Evolutionary conservation across 2,329 filamentous ascomycete genomes (phyloP), one percentile per base, ranked within the genome.

Genomic region (Colletotrichum brevisporum): DNA sequence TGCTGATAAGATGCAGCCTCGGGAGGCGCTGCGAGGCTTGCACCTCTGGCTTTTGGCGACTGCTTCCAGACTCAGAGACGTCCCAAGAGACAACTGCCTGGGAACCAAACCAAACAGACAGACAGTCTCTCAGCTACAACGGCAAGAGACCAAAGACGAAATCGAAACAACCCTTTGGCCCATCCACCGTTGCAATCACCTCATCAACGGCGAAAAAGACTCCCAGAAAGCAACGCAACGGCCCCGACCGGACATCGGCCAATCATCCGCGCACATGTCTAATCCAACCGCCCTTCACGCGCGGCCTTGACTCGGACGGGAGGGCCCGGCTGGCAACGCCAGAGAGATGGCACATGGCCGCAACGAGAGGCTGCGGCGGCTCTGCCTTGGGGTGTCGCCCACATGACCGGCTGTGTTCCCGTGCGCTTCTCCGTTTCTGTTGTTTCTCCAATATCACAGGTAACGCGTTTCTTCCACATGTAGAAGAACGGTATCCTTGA

Each of bases 181-280:
- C 31, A 36, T 36, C 8, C 31, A 12, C 9, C 9, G 9, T 36
- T 36, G 31, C 31, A 36, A n/a, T 43, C 41, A 43, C 41, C 41
- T 43, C 41, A n/a, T 43, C 41, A 43, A 43, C 13, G 41, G 41
- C 31, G 8, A 36, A 10, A 36, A 10, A 10, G 10, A 4, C 8
- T 36, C 31, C 8, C 31, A 3, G 31, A 36, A 36, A 36, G 31
- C 31, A 36, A 36, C 31, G 31, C 31, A 36, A 36, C 31, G 31
- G 8, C 31, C 31, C 31, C 31, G 36, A 21, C 67, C 56, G 63
- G 67, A 60, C 63, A 62, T 58, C 67, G 56, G 63, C 67, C 67
- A 70, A 70, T 70, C 67, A 70, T 70, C 63, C 58, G 53, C 52
- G 51, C 67, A 70, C 67, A 70, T 70, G 67, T 61, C 56, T 36